Base-by-base conservation (phyloP, 192 early-diverging fungal genomes). In the Globomyces pollinis-pini region DNA sequence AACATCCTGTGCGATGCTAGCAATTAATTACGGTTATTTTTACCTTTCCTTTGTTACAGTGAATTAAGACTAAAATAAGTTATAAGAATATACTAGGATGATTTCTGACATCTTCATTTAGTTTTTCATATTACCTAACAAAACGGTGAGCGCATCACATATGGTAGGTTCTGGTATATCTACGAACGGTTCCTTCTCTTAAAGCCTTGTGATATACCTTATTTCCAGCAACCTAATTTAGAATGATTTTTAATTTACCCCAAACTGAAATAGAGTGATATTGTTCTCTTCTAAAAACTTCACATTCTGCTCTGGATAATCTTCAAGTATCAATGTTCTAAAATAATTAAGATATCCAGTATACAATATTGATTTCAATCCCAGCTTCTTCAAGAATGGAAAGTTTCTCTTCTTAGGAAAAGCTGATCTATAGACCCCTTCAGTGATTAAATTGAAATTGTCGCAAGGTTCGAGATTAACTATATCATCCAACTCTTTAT, bases 401-500 rank as follows among this genome's bases (percentile, higher is more conserved):
- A 90, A 99, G 65, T 96, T 90, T 62, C 91, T 92, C 62, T 94
- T 94, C 60, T 94, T 96, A 1, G 94, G 94, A 77, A 97, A 96
- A 26, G 90, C 90, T 59, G 86, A 87, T 50, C 96, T 78, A 68
- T 99, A 99, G 15, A 99, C 85, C 56, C 91, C 90, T 13, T 86
- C 86, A 28, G 84, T 78, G n/a, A 98, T 88, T 88, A 98, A 87
- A 63, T 83, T 90, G 67, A 98, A 94, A 78, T 98, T 98, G 50
- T 90, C 91, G 0, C 89, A 88, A 16, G 94, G 94, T 47, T 87
- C 79, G 20, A 95, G n/a, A n/a, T n/a, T n/a, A n/a, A n/a, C n/a
- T n/a, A n/a, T n/a, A n/a, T n/a, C n/a, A n/a, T n/a, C n/a, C n/a
- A n/a, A n/a, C n/a, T n/a, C n/a, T n/a, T n/a, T n/a, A n/a, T n/a